Evolutionary conservation across 2,329 filamentous ascomycete genomes (phyloP), one percentile per base, ranked within the genome.

Genomic region (Neodidymelliopsis sp.): DNA sequence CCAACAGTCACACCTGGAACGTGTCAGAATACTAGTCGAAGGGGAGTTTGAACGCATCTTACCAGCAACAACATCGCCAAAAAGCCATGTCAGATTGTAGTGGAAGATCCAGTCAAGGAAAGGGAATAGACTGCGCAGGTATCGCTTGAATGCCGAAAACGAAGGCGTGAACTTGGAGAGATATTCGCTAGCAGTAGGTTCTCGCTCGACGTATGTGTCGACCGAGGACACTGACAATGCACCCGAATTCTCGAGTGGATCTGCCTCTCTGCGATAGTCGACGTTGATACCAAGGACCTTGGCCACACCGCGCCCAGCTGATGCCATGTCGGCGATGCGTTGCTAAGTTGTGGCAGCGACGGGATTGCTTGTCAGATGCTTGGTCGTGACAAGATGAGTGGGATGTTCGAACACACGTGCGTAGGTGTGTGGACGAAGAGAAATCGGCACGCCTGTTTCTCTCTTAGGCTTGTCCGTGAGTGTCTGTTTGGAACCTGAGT

Each of bases 31-130:
- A 24, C 15, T 12, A 11, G 22, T 20, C 8, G 4, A 9, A 2
- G 9, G 24, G 9, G 3, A 9, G 3, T 13, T 25, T 29, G 2
- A 2, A n/a, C 11, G n/a, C 12, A 31, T 68, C 82, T 69, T 70
- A 88, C 89, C 93, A 48, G 94, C 93, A 49, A 97, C 85, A 35
- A 97, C 73, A 74, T 99, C 94, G 61, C 94, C 94, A 9, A 85
- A 72, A 4, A 97, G 75, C 94, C 94, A 99, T 77, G 91, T 86
- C 10, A 86, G 12, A 69, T 99, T 99, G 78, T 99, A 99, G 65
- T 87, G 84, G 9, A 79, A 76, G 45, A 97, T 93, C 94, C 94
- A 99, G 19, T 84, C 80, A n/a, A 88, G 73, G 71, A 97, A 97
- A 0, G 94, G 94, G 60, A 99, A 96, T 4, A 97, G 76, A 13